phyloP scores from a whole-genome alignment of 768 basidiomycete species.

The Strobilomyces confusus region DNA sequence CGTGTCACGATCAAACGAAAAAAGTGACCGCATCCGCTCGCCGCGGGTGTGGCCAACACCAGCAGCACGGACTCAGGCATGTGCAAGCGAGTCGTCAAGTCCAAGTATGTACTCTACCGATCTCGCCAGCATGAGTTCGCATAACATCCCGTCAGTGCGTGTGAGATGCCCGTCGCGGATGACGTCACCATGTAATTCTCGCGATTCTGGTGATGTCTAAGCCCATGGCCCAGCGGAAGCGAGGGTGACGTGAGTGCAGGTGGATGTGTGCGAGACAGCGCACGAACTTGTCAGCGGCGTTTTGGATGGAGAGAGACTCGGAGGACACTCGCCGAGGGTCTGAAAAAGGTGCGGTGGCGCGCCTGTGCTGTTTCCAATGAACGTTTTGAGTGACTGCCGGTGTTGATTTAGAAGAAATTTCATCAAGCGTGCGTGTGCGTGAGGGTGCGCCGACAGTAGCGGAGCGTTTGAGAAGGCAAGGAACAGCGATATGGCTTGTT shows the following conservation, averaged over 20 bases:
- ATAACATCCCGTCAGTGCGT: neutral
- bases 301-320: conserved; percentile 11
- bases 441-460: conserved; percentile 7
- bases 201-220: too few relatives aligned
- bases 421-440: neutral
- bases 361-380: neutral
- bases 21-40: conserved; percentile 5
- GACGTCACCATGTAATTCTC: neutral
- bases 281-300: conserved; percentile 15
- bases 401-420: neutral
- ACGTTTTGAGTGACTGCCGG: neutral
- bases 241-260: conserved; percentile 6
- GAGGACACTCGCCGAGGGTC: too few relatives aligned
- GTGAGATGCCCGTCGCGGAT: conserved; percentile 2
- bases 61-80: neutral
- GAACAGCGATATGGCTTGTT: conserved; percentile 6
- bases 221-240: neutral
- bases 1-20: conserved; percentile 7
- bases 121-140: conserved; percentile 15
- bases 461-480: conserved; percentile 14
- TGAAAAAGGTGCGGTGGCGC: neutral
- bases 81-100: conserved; percentile 7
- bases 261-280: conserved; percentile 17
- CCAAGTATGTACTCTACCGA: conserved; percentile 8
- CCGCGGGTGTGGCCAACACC: conserved; percentile 4